Conservation (phyloP, 176 grass and related monocot species). For the Neostapfia colusana region DNA sequence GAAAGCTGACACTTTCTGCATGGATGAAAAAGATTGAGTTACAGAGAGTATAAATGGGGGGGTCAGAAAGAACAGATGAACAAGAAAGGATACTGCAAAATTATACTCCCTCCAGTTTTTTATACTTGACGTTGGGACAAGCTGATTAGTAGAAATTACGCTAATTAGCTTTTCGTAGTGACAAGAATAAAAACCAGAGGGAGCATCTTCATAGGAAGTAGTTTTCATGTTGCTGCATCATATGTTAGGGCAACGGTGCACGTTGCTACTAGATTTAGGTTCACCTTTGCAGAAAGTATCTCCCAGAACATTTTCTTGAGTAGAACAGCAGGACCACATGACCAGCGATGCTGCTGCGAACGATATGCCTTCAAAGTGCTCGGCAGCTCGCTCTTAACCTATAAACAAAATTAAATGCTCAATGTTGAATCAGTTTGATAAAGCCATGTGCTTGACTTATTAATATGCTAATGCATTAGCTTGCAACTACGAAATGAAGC, state of each 20-base stretch:
- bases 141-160: background rate
- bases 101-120: background rate
- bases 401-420: background rate
- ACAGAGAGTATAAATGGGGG: background rate
- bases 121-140: background rate
- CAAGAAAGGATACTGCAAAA: too few relatives aligned
- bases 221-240: background rate
- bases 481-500: background rate
- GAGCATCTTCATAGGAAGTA: background rate
- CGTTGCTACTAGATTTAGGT: background rate
- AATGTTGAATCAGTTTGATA: background rate
- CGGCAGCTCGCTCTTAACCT: slow-evolving; percentile 79
- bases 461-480: background rate
- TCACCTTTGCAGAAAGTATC: slow-evolving; percentile 56
- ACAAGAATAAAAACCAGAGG: background rate
- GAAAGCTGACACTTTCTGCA: slow-evolving; percentile 49
- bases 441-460: background rate
- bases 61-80: background rate
- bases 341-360: slow-evolving; percentile 89
- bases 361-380: slow-evolving; percentile 71
- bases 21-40: background rate
- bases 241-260: background rate
- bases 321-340: slow-evolving; percentile 73
- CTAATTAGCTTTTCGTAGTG: background rate
- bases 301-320: slow-evolving; percentile 75